Evolutionary conservation across 208 protist genomes (phyloP).

Genomic region (Leishmania lainsoni): DNA sequence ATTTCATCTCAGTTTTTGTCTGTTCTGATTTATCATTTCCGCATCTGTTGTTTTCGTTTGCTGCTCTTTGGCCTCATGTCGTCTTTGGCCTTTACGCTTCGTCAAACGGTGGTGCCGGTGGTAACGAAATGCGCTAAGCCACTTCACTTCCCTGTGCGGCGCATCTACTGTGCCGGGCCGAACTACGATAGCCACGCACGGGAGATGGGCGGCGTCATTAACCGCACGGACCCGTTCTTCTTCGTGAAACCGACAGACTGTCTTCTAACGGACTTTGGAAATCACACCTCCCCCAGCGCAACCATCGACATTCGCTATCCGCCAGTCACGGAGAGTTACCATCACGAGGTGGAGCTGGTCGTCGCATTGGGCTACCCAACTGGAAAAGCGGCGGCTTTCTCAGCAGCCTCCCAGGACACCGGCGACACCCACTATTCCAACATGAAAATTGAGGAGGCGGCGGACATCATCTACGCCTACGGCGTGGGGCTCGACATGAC

Average conservation of each 20-base stretch:
- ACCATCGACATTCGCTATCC: slow-evolving; percentile 54
- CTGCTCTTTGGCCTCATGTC: slow-evolving; percentile 1
- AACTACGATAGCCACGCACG: slow-evolving; percentile 81
- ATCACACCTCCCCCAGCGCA: slow-evolving; percentile 30
- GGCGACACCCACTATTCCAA: slow-evolving; percentile 34
- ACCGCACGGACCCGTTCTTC: slow-evolving; percentile 68
- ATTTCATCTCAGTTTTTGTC: background rate
- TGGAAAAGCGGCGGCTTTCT: background rate
- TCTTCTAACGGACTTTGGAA: slow-evolving; percentile 37
- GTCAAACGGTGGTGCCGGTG: slow-evolving; percentile 49
- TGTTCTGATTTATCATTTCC: background rate
- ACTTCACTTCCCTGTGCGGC: slow-evolving; percentile 65
- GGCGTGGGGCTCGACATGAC: slow-evolving; percentile 90
- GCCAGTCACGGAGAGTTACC: slow-evolving; percentile 66
- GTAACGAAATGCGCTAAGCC: slow-evolving; percentile 27
- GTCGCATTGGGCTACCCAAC: slow-evolving; percentile 58
- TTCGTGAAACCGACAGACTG: slow-evolving; percentile 80
- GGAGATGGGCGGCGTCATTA: slow-evolving; percentile 64
- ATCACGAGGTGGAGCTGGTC: slow-evolving; percentile 88
- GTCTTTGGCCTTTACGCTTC: slow-evolving; percentile 35
- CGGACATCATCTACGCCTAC: slow-evolving; percentile 76
- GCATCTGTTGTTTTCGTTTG: background rate
- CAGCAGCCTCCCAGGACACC: slow-evolving; percentile 8
- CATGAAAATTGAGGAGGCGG: slow-evolving; percentile 46
- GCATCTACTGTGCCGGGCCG: slow-evolving; percentile 75